These are phyloP conservation scores for Nicotiana obtusifolia DNA, from an alignment of 257 asterid genomes.

Conservation along the genomic window DNA sequence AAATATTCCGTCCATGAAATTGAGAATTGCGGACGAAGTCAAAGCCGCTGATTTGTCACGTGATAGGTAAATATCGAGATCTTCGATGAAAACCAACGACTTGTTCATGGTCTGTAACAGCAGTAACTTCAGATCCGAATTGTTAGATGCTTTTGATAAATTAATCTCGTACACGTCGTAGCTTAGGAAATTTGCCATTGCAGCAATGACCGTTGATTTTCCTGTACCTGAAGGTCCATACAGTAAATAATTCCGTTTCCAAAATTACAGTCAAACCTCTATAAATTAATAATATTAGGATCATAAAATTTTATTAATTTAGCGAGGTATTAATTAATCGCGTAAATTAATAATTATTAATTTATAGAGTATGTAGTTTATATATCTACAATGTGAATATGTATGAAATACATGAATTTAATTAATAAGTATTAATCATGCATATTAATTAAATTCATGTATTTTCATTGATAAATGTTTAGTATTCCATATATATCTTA, in stretches of 20 bases:
- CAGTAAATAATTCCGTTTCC: slow-evolving; percentile 80
- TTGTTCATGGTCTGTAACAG: slow-evolving; percentile 61
- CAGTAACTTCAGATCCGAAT: slow-evolving; percentile 60
- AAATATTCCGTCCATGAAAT: slow-evolving; percentile 86
- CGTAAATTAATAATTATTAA: no score
- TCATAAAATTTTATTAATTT: no score
- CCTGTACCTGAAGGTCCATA: slow-evolving; percentile 88
- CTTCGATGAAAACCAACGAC: slow-evolving; percentile 70
- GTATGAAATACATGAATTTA: no score
- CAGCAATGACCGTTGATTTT: slow-evolving; percentile 69
- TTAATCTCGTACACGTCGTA: slow-evolving; percentile 77
- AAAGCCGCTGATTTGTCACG: slow-evolving; percentile 41
- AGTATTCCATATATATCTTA: no score
- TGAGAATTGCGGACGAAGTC: slow-evolving; percentile 57
- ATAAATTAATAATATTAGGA: no score
- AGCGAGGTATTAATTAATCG: no score
- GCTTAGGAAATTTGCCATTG: slow-evolving; percentile 61
- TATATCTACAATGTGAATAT: no score
- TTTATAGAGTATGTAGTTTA: no score
- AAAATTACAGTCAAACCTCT: no score
- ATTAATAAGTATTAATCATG: no score
- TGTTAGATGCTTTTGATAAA: slow-evolving; percentile 45
- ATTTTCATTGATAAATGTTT: no score
- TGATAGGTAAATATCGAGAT: slow-evolving; percentile 57
- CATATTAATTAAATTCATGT: no score